These are phyloP conservation scores for Caloboletus firmus DNA, from an alignment of 1,284 basidiomycete species.

Conservation along the genomic window DNA sequence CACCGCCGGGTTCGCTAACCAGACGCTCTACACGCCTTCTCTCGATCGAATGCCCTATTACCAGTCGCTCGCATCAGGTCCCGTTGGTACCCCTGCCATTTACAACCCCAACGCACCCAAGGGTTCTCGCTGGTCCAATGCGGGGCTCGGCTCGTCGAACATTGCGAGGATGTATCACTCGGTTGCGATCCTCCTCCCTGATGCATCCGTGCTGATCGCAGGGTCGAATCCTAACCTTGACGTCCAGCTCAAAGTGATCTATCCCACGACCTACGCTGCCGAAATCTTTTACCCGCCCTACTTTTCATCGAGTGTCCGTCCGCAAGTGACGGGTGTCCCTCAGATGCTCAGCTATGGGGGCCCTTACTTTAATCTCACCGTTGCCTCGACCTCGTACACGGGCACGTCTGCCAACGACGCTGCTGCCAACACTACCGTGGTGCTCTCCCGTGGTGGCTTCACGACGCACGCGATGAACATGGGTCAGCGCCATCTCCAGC, in stretches of 20 bases:
- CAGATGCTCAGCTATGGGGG: slow-evolving; percentile 81
- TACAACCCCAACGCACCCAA: slow-evolving; percentile 66
- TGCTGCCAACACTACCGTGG: slow-evolving; percentile 61
- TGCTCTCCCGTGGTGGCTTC: slow-evolving; percentile 71
- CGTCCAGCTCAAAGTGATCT: slow-evolving; percentile 64
- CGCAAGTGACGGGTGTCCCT: slow-evolving; percentile 73
- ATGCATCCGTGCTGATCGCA: slow-evolving; percentile 82
- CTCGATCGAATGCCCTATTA: slow-evolving; percentile 57
- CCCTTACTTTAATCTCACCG: slow-evolving; percentile 59
- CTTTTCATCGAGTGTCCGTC: slow-evolving; percentile 74
- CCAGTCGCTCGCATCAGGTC: slow-evolving; percentile 62
- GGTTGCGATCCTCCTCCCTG: slow-evolving; percentile 82
- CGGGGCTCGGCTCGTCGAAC: slow-evolving; percentile 54
- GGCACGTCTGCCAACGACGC: slow-evolving; percentile 46
- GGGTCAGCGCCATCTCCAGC: slow-evolving; percentile 49
- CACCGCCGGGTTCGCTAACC: slow-evolving; percentile 54
- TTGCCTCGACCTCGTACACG: slow-evolving; percentile 48
- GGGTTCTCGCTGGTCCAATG: slow-evolving; percentile 71
- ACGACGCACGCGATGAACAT: slow-evolving; percentile 76
- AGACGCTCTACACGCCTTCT: slow-evolving; percentile 46
- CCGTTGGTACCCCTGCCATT: slow-evolving; percentile 68
- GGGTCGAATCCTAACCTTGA: slow-evolving; percentile 95
- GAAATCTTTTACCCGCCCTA: slow-evolving; percentile 87
- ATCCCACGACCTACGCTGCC: slow-evolving; percentile 82
- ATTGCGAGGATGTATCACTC: slow-evolving; percentile 86